These are phyloP conservation scores for Ophiostoma ips DNA, from an alignment of 2,329 filamentous ascomycete species.

Conservation along the genomic window DNA sequence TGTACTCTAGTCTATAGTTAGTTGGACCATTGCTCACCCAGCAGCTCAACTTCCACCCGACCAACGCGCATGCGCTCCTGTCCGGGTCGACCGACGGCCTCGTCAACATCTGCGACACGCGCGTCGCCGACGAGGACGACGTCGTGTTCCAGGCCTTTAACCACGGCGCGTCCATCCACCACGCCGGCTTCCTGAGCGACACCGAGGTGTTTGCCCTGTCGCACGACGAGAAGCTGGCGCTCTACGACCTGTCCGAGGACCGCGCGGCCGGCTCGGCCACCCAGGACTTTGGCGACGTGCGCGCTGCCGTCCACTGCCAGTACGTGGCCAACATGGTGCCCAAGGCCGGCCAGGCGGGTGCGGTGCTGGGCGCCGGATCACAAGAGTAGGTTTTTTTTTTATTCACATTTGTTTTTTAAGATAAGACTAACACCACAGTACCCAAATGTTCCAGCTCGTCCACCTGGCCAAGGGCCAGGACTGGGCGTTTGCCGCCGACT, in stretches of 20 bases:
- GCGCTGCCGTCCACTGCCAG: slow-evolving; percentile 51
- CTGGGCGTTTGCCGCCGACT: slow-evolving; percentile 42
- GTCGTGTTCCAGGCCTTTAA: slow-evolving; percentile 67
- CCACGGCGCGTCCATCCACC: slow-evolving; percentile 60
- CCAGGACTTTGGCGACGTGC: slow-evolving; percentile 53
- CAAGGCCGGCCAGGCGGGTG: slow-evolving; percentile 41
- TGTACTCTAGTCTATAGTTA: no score
- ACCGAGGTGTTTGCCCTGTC: slow-evolving; percentile 58
- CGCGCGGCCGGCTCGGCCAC: slow-evolving; percentile 43
- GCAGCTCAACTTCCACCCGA: slow-evolving; percentile 47
- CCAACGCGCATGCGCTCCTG: slow-evolving; percentile 46
- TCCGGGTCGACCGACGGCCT: slow-evolving; percentile 71
- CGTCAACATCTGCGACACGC: slow-evolving; percentile 62
- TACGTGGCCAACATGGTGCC: slow-evolving; percentile 57
- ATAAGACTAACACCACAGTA: slow-evolving; percentile 22
- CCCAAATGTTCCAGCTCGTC: slow-evolving; percentile 44
- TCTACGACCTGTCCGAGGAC: slow-evolving; percentile 56
- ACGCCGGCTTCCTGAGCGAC: slow-evolving; percentile 53
- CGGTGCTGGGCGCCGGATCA: slow-evolving; percentile 49
- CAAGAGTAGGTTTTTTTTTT: slow-evolving; percentile 42
- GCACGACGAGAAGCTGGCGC: slow-evolving; percentile 63
- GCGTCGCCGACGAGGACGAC: slow-evolving; percentile 60
- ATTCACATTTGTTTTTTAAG: not conserved
- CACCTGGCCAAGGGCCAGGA: slow-evolving; percentile 38
- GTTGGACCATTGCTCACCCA: no score